Evolutionary conservation across 305 asterid genomes (phyloP), one percentile per base, ranked within the genome.

Genomic region (Fraxinus sp.): DNA sequence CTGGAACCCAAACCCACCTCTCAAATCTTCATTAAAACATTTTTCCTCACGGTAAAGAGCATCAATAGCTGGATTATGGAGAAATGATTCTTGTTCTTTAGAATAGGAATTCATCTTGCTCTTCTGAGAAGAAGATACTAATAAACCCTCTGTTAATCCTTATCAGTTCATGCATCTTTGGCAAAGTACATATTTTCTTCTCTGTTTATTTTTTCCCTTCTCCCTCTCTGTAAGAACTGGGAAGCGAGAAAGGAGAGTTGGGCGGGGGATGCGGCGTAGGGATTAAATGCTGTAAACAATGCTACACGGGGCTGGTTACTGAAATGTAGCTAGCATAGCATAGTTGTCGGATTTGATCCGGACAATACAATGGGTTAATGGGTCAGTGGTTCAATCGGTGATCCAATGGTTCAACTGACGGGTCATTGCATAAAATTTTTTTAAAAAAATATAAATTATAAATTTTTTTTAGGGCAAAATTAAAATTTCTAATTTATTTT

Each of bases 41-140:
- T 92, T 94, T 79, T 90, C 91, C 28, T 93, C 93, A 64, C 98
- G 92, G 87, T 83, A 90, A 80, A 95, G 98, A 36, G 87, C 91
- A 78, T 92, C 94, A 83, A 91, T 89, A 84, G 89, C 82, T 35
- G 92, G 90, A 81, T 91, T 89, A 74, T 89, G 91, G 78, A 84
- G 85, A 82, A 83, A 87, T 77, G 87, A 39, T 80, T 91, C 87
- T 55, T 80, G 89, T 16, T 84, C 81, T 49, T 79, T 88, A 70
- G 84, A 81, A 79, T 80, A 87, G 64, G 93, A 26, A 24, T 26
- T 11, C 74, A 66, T 66, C 36, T 26, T 26, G 37, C 37, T 26
- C 74, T 11, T 66, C 74, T 66, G 35, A 10, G 36, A 66, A 24
- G 74, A 66, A 66, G 37, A 26, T 7, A 26, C 24, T 26, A 24